phyloP scores from a whole-genome alignment of 1,139 yeast genomes.

The Blastobotrys illinoisensis region DNA sequence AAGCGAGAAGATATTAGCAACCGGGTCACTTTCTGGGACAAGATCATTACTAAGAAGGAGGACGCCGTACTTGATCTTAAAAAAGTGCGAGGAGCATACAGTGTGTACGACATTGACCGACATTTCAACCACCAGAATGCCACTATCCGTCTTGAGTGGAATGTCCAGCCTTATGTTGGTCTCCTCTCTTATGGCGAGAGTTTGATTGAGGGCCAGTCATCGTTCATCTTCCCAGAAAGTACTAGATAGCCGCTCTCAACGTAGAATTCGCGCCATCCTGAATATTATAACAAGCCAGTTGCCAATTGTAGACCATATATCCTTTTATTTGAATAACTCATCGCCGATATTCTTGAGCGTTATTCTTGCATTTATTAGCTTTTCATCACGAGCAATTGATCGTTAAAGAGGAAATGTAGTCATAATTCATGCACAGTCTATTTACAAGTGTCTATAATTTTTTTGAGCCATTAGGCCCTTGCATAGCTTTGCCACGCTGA shows the following conservation, averaged over 20 bases:
- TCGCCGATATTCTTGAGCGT: too few species aligned
- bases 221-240: conserved; percentile 25
- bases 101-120: conserved; percentile 81
- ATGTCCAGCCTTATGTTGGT: conserved; percentile 88
- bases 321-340: too few species aligned
- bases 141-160: conserved; percentile 73
- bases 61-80: conserved; percentile 52
- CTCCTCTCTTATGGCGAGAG: conserved; percentile 68
- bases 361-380: too few species aligned
- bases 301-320: not conserved
- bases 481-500: not conserved
- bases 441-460: not conserved
- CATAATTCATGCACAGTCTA: not conserved
- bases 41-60: conserved; percentile 55
- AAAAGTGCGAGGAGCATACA: conserved; percentile 64
- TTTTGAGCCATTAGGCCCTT: not conserved
- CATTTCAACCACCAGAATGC: conserved; percentile 63
- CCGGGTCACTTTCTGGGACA: conserved; percentile 88
- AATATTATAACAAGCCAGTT: too few species aligned
- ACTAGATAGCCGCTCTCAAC: not conserved
- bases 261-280: too few species aligned
- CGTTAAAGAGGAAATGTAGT: not conserved
- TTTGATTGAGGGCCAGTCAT: conserved; percentile 32
- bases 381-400: too few species aligned
- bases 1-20: conserved; percentile 41